phyloP scores from a whole-genome alignment of 805 yeast genomes.

The Millerago galiae region DNA sequence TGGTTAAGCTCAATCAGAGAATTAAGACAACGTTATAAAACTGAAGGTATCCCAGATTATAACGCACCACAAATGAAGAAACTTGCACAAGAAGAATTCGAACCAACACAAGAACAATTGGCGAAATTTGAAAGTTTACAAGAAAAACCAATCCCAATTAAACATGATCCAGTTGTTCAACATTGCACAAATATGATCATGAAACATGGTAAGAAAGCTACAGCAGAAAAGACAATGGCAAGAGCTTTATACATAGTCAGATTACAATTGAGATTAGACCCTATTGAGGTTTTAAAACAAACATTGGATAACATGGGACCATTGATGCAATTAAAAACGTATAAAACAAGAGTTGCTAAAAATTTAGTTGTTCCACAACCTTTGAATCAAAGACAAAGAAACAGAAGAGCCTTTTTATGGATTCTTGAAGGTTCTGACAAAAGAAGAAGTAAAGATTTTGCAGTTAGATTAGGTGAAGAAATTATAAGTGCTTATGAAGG shows the following conservation, averaged over 20 bases:
- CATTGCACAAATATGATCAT: slow-evolving; percentile 81
- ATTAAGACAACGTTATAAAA: slow-evolving; percentile 25
- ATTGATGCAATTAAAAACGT: slow-evolving; percentile 66
- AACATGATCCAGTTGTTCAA: slow-evolving; percentile 63
- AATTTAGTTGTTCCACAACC: slow-evolving; percentile 78
- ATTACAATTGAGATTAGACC: slow-evolving; percentile 69
- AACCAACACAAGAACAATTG: slow-evolving; percentile 61
- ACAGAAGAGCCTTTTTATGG: slow-evolving; percentile 86
- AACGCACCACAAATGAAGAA: slow-evolving; percentile 22
- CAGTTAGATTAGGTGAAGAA: slow-evolving; percentile 91
- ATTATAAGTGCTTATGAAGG: slow-evolving; percentile 72
- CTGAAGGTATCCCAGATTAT: slow-evolving; percentile 29
- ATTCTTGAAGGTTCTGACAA: slow-evolving; percentile 77
- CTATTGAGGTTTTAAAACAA: slow-evolving; percentile 66
- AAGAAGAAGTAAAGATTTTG: slow-evolving; percentile 71
- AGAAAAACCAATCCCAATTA: slow-evolving; percentile 50
- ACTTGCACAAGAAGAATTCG: slow-evolving; percentile 30
- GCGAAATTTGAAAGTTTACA: slow-evolving; percentile 46
- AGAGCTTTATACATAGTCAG: slow-evolving; percentile 77
- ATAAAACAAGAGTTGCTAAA: slow-evolving; percentile 82
- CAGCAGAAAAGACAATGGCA: slow-evolving; percentile 66
- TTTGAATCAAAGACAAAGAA: slow-evolving; percentile 72
- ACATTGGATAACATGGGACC: slow-evolving; percentile 83
- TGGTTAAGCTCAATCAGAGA: slow-evolving; percentile 41
- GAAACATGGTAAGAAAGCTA: slow-evolving; percentile 85